Evolutionary conservation across 306 rosid genomes (phyloP), one percentile per base, ranked within the genome.

Genomic region (Lathyrus sativus): DNA sequence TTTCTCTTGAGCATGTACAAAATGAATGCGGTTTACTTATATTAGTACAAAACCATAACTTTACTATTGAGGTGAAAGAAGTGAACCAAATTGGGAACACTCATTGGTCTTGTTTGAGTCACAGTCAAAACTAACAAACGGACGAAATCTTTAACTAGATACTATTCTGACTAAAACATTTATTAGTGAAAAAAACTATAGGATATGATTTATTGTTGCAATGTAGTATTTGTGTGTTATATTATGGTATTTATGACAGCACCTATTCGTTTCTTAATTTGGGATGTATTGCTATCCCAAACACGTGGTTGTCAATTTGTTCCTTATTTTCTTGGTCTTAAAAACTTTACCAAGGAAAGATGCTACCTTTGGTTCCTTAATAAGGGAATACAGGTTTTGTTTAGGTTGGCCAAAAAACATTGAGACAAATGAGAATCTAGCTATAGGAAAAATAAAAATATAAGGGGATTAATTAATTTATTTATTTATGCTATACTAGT

Each of bases 91-190:
- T 82, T 72, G 39, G 80, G 79, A 70, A 76, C 73, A 76, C 75
- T 72, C 69, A 66, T 55, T 85, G 85, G 82, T 78, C 48, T 14
- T 53, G 76, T 71, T 71, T 71, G 46, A 67, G 53, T 31, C 48
- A 78, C 48, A 78, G 71, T 83, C 89, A 85, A 89, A 89, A 76
- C 86, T 62, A 85, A 83, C 82, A 79, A 80, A 55, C 38, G 61
- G 81, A 81, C 57, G 84, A 83, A 78, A 83, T 86, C 79, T 81
- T 43, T 62, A 68, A 68, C 70, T 68, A 50, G 77, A 63, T 72
- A 50, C 56, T 50, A 53, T 29, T 72, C 89, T 83, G 86, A 75
- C 87, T 62, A 53, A 69, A 79, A 54, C 6, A 55, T 71, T 67
- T 63, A 78, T 26, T 55, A 26, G 10, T 60, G 37, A 43, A 28